Conservation (phyloP, 345 rosid species). For the Noccaea caerulescens region DNA sequence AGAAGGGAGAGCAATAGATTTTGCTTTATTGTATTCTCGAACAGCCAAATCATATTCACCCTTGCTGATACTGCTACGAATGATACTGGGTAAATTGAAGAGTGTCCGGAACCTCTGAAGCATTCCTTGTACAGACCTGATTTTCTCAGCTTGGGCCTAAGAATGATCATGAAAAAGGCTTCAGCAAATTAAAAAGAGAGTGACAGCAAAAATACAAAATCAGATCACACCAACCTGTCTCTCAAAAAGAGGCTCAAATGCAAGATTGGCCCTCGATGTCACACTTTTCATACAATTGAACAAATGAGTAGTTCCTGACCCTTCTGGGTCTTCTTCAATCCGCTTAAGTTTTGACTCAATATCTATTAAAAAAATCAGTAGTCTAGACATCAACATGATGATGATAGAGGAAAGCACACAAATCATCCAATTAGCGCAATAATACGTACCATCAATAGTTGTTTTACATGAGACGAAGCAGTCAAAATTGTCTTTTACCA, state of each 20-base stretch:
- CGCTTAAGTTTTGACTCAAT: conserved; percentile 93
- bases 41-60: conserved; percentile 97
- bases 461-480: conserved; percentile 99
- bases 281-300: conserved; percentile 84
- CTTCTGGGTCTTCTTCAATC: conserved; percentile 97
- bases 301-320: conserved; percentile 88
- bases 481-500: conserved; percentile 97
- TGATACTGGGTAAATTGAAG: conserved; percentile 94
- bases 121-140: conserved; percentile 98
- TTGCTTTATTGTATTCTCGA: conserved; percentile 98
- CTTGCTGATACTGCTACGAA: conserved; percentile 89
- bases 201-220: conserved; percentile 18
- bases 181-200: conserved; percentile 33
- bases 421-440: conserved; percentile 25
- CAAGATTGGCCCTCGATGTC: conserved; percentile 74
- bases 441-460: conserved; percentile 87
- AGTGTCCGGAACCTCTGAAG: conserved; percentile 95
- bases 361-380: conserved; percentile 52
- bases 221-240: conserved; percentile 71
- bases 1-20: conserved; percentile 92
- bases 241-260: conserved; percentile 95
- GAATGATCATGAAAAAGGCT: conserved; percentile 19
- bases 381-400: conserved; percentile 39
- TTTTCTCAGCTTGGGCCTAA: conserved; percentile 98
- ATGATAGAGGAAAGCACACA: conserved; percentile 14